Evolutionary conservation across 2,329 filamentous ascomycete species (phyloP).

Genomic region (Aureobasidium sp.): DNA sequence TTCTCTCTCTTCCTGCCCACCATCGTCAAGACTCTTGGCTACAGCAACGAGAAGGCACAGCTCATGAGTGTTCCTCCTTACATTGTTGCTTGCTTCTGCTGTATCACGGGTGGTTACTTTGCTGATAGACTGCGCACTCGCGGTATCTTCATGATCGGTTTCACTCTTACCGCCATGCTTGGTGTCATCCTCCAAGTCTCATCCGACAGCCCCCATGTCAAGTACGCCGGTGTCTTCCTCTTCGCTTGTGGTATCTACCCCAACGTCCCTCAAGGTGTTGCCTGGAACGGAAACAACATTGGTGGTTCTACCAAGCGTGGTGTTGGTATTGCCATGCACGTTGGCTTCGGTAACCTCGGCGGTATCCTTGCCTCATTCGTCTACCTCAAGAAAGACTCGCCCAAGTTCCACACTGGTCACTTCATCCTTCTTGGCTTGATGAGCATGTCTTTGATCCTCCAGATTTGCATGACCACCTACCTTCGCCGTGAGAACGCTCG

Average conservation of each 20-base stretch:
- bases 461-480: conserved; percentile 50
- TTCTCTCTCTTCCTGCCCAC: conserved; percentile 25
- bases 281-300: conserved; percentile 54
- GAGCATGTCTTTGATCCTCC: conserved; percentile 34
- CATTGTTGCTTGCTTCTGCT: conserved; percentile 26
- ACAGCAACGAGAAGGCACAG: conserved; percentile 42
- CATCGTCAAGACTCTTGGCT: conserved; percentile 59
- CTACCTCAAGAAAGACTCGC: conserved; percentile 29
- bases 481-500: conserved; percentile 49
- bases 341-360: conserved; percentile 40
- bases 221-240: conserved; percentile 32
- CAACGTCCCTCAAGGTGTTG: conserved; percentile 48
- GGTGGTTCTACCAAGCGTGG: conserved; percentile 47
- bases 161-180: conserved; percentile 17
- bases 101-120: conserved; percentile 23
- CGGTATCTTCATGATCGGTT: conserved; percentile 35
- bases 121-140: conserved; percentile 26
- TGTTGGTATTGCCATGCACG: conserved; percentile 50
- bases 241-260: conserved; percentile 49
- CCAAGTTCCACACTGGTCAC: conserved; percentile 31
- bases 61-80: conserved; percentile 25
- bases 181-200: conserved; percentile 32
- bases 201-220: conserved; percentile 25
- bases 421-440: conserved; percentile 26
- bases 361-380: conserved; percentile 57